phyloP scores from a whole-genome alignment of 2,329 filamentous ascomycete species.

The Pseudogymnoascus sp. region DNA sequence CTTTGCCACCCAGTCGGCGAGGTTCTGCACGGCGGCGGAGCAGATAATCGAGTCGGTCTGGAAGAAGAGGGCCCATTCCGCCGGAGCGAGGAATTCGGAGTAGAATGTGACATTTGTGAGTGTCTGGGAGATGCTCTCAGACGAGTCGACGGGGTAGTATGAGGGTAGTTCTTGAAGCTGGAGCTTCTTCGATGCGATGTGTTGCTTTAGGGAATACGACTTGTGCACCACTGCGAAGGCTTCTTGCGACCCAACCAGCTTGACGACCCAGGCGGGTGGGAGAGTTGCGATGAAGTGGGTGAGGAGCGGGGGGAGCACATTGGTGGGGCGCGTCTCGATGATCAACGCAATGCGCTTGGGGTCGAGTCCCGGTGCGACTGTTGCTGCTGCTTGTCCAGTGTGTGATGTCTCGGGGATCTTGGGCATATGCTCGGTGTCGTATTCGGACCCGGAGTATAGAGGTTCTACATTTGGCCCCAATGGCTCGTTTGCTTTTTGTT shows the following conservation, averaged over 20 bases:
- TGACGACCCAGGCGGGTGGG: slow-evolving; percentile 15
- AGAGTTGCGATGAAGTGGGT: slow-evolving; percentile 14
- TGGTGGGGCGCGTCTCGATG: slow-evolving; percentile 16
- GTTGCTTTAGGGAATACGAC: slow-evolving; percentile 19
- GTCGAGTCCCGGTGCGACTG: slow-evolving; percentile 1
- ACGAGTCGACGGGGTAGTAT: slow-evolving; percentile 12
- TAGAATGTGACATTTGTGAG: slow-evolving; percentile 24
- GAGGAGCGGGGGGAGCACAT: slow-evolving; percentile 14
- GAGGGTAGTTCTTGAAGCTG: slow-evolving; percentile 5
- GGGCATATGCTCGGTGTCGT: slow-evolving; percentile 7
- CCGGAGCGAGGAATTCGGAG: slow-evolving; percentile 14
- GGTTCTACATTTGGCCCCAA: background rate
- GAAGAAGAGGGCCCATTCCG: slow-evolving; percentile 24
- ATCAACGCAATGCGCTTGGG: slow-evolving; percentile 13
- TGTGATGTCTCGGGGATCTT: slow-evolving; percentile 2
- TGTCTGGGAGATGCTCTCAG: slow-evolving; percentile 20
- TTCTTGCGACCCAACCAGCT: slow-evolving; percentile 15
- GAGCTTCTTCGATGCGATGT: slow-evolving; percentile 21
- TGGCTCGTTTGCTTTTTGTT: background rate
- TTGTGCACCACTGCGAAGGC: slow-evolving; percentile 16
- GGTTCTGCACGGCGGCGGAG: slow-evolving; percentile 17
- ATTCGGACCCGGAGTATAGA: slow-evolving; percentile 6
- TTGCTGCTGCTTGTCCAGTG: background rate
- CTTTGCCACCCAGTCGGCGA: slow-evolving; percentile 23
- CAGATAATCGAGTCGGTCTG: slow-evolving; percentile 26